A percentile compares a stretch with the other conserved stretches of the same genome.
Evolutionary conservation across 2,329 filamentous ascomycete species (phyloP).

Genomic region (Claviceps sp.): DNA sequence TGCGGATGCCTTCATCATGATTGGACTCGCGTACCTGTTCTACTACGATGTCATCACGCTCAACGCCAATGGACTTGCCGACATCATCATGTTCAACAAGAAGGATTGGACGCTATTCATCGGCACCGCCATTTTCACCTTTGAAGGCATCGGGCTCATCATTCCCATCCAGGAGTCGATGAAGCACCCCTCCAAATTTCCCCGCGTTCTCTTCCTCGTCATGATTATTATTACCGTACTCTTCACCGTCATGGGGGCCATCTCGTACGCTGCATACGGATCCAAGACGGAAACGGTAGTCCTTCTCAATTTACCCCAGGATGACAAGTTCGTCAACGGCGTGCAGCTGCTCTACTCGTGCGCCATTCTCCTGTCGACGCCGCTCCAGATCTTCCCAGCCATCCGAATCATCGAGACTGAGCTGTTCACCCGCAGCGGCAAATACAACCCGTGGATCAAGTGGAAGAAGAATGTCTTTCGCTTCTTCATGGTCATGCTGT

Average conservation of each 20-base stretch:
- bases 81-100: slow-evolving; percentile 82
- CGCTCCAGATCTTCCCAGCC: slow-evolving; percentile 91
- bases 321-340: slow-evolving; percentile 86
- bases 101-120: slow-evolving; percentile 96
- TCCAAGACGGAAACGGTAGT: slow-evolving; percentile 94
- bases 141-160: slow-evolving; percentile 93
- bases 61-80: slow-evolving; percentile 58
- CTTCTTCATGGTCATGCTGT: slow-evolving; percentile 81
- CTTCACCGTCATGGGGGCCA: slow-evolving; percentile 80
- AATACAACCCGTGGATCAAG: slow-evolving; percentile 97
- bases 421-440: slow-evolving; percentile 84
- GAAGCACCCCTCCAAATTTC: slow-evolving; percentile 82
- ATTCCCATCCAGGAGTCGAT: slow-evolving; percentile 98
- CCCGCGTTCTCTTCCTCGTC: slow-evolving; percentile 71
- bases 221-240: slow-evolving; percentile 92
- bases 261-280: slow-evolving; percentile 93
- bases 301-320: slow-evolving; percentile 88
- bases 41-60: slow-evolving; percentile 90
- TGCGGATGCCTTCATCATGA: slow-evolving; percentile 85
- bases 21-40: slow-evolving; percentile 86
- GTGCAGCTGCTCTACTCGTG: slow-evolving; percentile 97
- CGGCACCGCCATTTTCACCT: slow-evolving; percentile 96
- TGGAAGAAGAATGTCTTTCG: slow-evolving; percentile 99
- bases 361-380: slow-evolving; percentile 90
- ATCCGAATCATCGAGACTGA: slow-evolving; percentile 95